Percentiles rank a stretch among this genome's conserved stretches.
phyloP scores from a whole-genome alignment of 2,329 filamentous ascomycete species.

The Dothistroma pini region DNA sequence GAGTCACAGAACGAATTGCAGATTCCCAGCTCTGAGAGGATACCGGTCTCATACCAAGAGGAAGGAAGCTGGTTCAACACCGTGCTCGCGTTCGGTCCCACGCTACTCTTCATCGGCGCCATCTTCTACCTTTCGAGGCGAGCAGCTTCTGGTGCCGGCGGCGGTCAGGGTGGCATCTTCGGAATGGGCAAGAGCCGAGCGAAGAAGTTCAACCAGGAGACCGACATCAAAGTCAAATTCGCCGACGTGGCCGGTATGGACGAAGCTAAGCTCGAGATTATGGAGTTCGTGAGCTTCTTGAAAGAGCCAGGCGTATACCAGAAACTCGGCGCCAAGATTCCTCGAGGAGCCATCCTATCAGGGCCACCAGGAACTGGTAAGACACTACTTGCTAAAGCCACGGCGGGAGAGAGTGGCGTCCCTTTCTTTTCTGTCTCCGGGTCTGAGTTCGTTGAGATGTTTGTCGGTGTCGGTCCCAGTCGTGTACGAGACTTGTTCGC shows the following conservation, averaged over 20 bases:
- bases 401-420: conserved; percentile 91
- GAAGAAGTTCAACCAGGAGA: conserved; percentile 97
- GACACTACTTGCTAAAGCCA: conserved; percentile 93
- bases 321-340: conserved; percentile 94
- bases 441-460: conserved; percentile 99
- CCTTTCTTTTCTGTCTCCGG: conserved; percentile 98
- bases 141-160: conserved; percentile 61
- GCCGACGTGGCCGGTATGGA: conserved; percentile 96
- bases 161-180: conserved; percentile 74
- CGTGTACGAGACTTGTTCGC: conserved; percentile 92
- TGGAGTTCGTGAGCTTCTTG: conserved; percentile 98
- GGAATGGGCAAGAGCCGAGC: conserved; percentile 94
- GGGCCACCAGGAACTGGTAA: conserved; percentile 99
- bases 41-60: conserved; percentile 82
- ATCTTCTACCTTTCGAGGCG: conserved; percentile 76
- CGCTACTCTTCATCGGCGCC: conserved; percentile 77
- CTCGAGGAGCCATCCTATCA: conserved; percentile 90
- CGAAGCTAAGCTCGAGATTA: conserved; percentile 96
- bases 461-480: conserved; percentile 95
- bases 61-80: conserved; percentile 71
- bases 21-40: conserved; percentile 82
- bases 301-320: conserved; percentile 91
- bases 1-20: conserved; percentile 81
- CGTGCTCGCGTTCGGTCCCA: conserved; percentile 79
- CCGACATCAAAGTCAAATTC: conserved; percentile 95